Evolutionary conservation across 2,329 filamentous ascomycete species (phyloP).

Genomic region (Lasiodiplodia gonubiensis): DNA sequence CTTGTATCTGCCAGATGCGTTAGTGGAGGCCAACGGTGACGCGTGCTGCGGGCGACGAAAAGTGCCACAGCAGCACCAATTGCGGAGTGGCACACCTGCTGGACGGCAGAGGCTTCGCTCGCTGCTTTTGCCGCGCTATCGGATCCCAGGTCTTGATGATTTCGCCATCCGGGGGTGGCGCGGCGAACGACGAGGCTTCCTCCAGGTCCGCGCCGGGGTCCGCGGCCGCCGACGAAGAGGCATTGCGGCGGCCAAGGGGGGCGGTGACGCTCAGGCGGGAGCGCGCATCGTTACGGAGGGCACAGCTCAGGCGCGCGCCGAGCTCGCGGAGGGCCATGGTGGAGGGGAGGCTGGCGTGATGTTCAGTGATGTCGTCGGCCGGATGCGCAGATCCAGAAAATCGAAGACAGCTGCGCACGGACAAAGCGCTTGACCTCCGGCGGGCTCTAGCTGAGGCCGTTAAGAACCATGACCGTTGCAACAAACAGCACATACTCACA

Average conservation of each 20-base stretch:
- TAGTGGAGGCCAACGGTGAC: neutral
- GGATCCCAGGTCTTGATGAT: constrained; percentile 56
- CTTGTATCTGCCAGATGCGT: constrained; percentile 72
- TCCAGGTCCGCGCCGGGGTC: constrained; percentile 54
- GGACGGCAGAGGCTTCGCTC: constrained; percentile 53
- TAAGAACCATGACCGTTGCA: constrained; percentile 17
- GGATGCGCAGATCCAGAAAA: constrained; percentile 25
- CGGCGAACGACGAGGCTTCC: constrained; percentile 52
- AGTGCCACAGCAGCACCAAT: neutral
- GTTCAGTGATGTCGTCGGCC: constrained; percentile 28
- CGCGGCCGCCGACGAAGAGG: constrained; percentile 50
- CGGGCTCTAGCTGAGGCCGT: constrained; percentile 10
- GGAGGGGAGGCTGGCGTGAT: constrained; percentile 29
- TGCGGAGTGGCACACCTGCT: constrained; percentile 56
- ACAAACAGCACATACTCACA: constrained; percentile 18
- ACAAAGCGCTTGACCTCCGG: constrained; percentile 24
- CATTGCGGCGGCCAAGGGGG: constrained; percentile 51
- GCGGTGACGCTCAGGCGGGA: constrained; percentile 34
- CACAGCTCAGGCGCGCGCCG: constrained; percentile 39
- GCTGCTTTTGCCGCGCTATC: constrained; percentile 50
- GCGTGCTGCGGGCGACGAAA: neutral
- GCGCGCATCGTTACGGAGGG: constrained; percentile 36
- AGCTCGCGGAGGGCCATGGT: constrained; percentile 47
- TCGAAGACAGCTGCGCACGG: constrained; percentile 22
- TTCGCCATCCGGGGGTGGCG: constrained; percentile 47